A percentile compares a stretch with the other conserved stretches of the same genome.
Conservation (phyloP, 225 moss, liverwort and hornwort genomes). For the Antitrichia curtipendula region DNA sequence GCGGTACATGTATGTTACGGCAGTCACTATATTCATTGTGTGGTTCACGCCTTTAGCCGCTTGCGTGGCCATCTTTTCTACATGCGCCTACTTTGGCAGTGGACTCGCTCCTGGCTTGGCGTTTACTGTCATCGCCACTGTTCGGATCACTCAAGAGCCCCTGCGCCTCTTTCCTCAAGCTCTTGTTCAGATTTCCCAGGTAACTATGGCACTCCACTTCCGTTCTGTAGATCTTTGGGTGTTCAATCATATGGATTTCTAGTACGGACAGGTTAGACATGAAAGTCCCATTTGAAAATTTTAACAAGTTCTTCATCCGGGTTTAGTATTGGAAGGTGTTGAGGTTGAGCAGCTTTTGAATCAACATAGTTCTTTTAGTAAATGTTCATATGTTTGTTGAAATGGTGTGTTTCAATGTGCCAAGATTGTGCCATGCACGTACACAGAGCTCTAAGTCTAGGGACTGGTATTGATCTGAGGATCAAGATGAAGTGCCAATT, state of each 20-base stretch:
- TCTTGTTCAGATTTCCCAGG: conserved; percentile 64
- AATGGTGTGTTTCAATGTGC: not conserved
- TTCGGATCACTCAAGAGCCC: conserved; percentile 82
- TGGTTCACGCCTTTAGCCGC: conserved; percentile 64
- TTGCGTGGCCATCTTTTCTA: conserved; percentile 49
- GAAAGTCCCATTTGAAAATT: not conserved
- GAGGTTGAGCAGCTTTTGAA: not conserved
- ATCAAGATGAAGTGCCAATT: not conserved
- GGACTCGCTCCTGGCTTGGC: conserved; percentile 42
- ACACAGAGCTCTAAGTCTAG: not conserved
- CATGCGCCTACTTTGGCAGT: conserved; percentile 27
- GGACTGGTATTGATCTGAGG: not conserved
- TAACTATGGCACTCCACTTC: not conserved
- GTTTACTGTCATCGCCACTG: conserved; percentile 72
- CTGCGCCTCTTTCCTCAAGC: conserved; percentile 67
- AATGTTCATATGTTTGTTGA: not conserved
- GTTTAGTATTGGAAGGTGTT: not conserved
- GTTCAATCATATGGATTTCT: not conserved
- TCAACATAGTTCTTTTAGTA: not conserved
- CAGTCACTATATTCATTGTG: conserved; percentile 23
- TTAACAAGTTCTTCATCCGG: not conserved
- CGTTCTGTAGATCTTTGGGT: not conserved
- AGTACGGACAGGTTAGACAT: not conserved
- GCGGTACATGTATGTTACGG: conserved; percentile 47
- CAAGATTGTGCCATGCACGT: not conserved